A percentile compares a stretch with the other conserved stretches of the same genome.
phyloP scores from a whole-genome alignment of 2,329 filamentous ascomycete genomes.

The Colletotrichum euphorbiae region DNA sequence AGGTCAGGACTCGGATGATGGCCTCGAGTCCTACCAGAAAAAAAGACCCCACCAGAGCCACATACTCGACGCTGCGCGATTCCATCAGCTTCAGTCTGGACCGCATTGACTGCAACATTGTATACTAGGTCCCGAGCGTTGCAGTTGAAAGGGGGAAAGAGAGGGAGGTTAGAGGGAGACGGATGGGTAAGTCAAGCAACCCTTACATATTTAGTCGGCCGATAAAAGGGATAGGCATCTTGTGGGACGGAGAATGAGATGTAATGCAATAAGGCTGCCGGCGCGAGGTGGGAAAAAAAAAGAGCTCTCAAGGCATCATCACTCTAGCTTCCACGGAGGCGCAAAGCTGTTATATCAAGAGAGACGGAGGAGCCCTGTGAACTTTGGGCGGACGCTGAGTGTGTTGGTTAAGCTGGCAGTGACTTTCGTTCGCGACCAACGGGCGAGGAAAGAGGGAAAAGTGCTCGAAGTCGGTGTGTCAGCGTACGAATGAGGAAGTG shows the following conservation, averaged over 20 bases:
- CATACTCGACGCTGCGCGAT: conserved; percentile 78
- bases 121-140: conserved; percentile 27
- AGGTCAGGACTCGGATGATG: conserved; percentile 84
- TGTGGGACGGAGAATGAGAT: conserved; percentile 37
- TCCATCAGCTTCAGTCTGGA: conserved; percentile 29
- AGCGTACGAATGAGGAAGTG: conserved; percentile 33
- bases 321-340: conserved; percentile 19
- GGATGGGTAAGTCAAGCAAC: conserved; percentile 4
- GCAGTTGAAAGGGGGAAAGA: conserved; percentile 13
- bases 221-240: conserved; percentile 65
- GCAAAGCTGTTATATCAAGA: conserved; percentile 32
- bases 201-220: conserved; percentile 65
- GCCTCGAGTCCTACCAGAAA: conserved; percentile 85
- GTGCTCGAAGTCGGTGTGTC: conserved; percentile 25
- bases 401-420: neutral
- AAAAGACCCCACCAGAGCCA: conserved; percentile 87
- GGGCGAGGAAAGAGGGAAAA: neutral
- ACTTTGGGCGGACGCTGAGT: neutral
- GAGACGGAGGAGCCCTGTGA: neutral
- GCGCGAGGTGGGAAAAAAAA: conserved; percentile 24
- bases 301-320: conserved; percentile 30
- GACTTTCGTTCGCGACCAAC: neutral
- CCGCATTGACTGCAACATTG: conserved; percentile 36
- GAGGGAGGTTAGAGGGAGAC: conserved; percentile 13
- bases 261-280: conserved; percentile 25